Percentiles rank a stretch among this genome's conserved stretches.
Evolutionary conservation across 2,329 filamentous ascomycete species (phyloP).

Genomic region (Epicoccum sorghinum): DNA sequence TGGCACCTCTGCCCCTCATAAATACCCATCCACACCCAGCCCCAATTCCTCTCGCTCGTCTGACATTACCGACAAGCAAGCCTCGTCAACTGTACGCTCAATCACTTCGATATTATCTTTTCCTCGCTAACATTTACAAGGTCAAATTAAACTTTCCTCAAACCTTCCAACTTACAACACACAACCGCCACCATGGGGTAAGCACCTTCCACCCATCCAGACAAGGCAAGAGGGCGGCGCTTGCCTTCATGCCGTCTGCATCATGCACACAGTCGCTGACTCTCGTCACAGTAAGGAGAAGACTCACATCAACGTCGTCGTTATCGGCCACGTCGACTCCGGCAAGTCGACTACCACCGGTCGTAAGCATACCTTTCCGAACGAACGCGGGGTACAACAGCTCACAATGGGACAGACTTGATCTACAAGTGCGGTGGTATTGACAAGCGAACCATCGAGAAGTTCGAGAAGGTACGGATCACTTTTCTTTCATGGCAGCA

Average conservation of each 20-base stretch:
- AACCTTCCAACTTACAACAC: conserved; percentile 39
- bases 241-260: neutral
- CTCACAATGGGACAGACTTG: conserved; percentile 68
- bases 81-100: neutral
- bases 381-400: conserved; percentile 33
- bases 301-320: conserved; percentile 93
- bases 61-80: neutral
- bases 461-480: conserved; percentile 97
- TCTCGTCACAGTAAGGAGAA: conserved; percentile 79
- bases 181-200: conserved; percentile 67
- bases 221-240: neutral
- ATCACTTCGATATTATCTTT: neutral
- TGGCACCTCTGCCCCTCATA: conserved; percentile 14
- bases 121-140: neutral
- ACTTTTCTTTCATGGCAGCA: conserved; percentile 21
- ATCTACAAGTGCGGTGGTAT: conserved; percentile 99
- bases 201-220: conserved; percentile 40
- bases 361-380: conserved; percentile 61
- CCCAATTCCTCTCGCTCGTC: conserved; percentile 1
- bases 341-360: conserved; percentile 97
- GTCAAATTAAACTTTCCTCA: conserved; percentile 17
- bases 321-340: conserved; percentile 99
- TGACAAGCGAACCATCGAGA: conserved; percentile 99
- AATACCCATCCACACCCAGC: conserved; percentile 5
- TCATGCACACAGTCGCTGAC: conserved; percentile 38